These are phyloP conservation scores for Manihot esculenta DNA, from an alignment of 441 rosid species.

Conservation along the genomic window DNA sequence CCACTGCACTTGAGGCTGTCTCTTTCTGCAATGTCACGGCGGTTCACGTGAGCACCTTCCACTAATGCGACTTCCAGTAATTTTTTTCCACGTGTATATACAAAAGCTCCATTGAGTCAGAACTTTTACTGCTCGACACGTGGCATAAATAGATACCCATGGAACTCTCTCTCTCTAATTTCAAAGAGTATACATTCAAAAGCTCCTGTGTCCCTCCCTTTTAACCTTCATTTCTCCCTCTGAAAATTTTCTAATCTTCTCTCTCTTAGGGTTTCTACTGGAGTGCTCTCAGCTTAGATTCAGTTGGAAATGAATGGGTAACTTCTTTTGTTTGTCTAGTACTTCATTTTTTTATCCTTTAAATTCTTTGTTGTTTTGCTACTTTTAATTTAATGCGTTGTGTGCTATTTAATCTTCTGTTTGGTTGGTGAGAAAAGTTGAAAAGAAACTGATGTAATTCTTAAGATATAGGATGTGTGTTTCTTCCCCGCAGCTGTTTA, in stretches of 20 bases:
- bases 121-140: conserved; percentile 25
- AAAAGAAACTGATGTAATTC: background rate
- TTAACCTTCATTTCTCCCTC: conserved; percentile 1
- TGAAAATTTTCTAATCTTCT: background rate
- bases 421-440: conserved; percentile 13
- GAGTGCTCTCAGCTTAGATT: conserved; percentile 12
- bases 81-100: conserved; percentile 25
- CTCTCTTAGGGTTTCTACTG: conserved; percentile 31
- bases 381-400: background rate
- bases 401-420: conserved; percentile 1
- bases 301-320: conserved; percentile 25
- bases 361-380: background rate
- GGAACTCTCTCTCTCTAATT: background rate
- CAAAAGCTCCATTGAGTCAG: conserved; percentile 8
- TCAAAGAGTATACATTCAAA: conserved; percentile 20
- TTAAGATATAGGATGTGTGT: background rate
- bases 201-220: conserved; percentile 27
- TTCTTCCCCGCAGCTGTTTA: background rate
- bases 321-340: background rate
- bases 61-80: conserved; percentile 16
- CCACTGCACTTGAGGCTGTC: conserved; percentile 5
- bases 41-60: conserved; percentile 20
- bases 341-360: background rate
- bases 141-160: conserved; percentile 23
- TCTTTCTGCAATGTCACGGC: conserved; percentile 22